Evolutionary conservation across 1,284 basidiomycete genomes (phyloP), one percentile per base, ranked within the genome.

Genomic region (Ustilago shanxiensis): DNA sequence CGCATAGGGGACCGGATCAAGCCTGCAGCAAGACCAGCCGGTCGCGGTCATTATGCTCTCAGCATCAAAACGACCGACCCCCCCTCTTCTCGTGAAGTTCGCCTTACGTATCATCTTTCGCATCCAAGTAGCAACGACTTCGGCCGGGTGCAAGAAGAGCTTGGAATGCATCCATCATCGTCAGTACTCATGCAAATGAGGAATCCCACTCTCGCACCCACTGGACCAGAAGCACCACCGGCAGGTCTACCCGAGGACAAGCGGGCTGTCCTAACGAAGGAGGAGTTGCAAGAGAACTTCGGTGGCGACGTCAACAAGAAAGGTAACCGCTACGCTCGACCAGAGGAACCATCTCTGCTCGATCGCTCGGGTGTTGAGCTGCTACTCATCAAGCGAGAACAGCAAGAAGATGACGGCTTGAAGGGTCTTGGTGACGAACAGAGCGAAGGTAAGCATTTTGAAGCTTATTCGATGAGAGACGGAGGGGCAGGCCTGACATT

Each of bases 311-410:
- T 66, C 20, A 64, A 74, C 9, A 55, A 57, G 16, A 66, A 78
- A 16, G 79, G 78, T 24, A 81, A 77, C 24, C 63, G 72, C 24
- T 81, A 81, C 29, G 77, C 72, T 3, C 59, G 68, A 52, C 79
- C 79, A 0, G 75, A 79, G 53, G 54, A 79, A 53, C 63, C 79
- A 3, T 51, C 53, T 31, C 33, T 77, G 50, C 66, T 81, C 28
- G 72, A 81, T 49, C 77, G 79, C 6, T 61, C 69, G 41, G 79
- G 79, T 29, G 76, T 81, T 16, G 79, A 81, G 60, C 54, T 81
- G 37, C 49, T 81, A 13, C 50, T 79, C 45, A 79, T 77, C 58
- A 77, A 77, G 66, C 60, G 70, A 22, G 66, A 65, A 45, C 60
- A 70, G 39, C 68, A 81, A 63, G 69, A 76, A 41, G 71, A 78